Base-by-base conservation (phyloP, 164 flowering plant genomes). In the Vitis riparia region DNA sequence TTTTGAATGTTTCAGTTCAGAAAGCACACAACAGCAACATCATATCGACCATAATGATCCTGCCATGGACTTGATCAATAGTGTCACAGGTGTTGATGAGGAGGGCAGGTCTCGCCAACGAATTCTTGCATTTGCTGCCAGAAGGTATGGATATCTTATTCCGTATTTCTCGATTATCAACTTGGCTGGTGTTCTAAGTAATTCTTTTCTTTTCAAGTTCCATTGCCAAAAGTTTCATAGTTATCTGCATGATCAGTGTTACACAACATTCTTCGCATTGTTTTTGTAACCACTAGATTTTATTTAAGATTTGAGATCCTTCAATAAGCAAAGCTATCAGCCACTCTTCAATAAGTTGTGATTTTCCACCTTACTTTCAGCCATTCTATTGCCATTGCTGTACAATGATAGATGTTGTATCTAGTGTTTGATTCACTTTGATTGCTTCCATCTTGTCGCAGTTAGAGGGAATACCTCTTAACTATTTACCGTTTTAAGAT, bases 21-120 rank as follows among this genome's bases (percentile, higher is more conserved):
- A 73, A 56, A 80, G 79, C 72, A 61, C 75, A 19, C 88, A 78
- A 30, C 87, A 82, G 48, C 88, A 75, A n/a, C 66, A 70, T 47
- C 62, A 63, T 15, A 17, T 48, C 12, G 91, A 77, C 55, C 88
- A 92, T 68, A 86, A 79, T 75, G 80, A 81, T 83, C 87, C 84
- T 71, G 87, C 97, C 52, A 87, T 93, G 94, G 93, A 91, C 16
- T 84, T 95, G 81, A 93, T 95, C 60, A 87, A 86, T 71, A 88
- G 97, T 81, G 92, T 95, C 62, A 84, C 89, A 8, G 94, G 98
- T 78, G 83, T 77, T 73, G 98, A 93, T 77, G 98, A 95, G 73
- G 98, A 95, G 71, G 94, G 99, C 49, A 89, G 98, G 51, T 89
- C 98, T 69, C 98, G 98, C 66, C 99, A 95, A 69, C 84, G 97